These are phyloP conservation scores for Pseudocercospora macadamiae DNA, from an alignment of 2,329 filamentous ascomycete species.

Conservation along the genomic window DNA sequence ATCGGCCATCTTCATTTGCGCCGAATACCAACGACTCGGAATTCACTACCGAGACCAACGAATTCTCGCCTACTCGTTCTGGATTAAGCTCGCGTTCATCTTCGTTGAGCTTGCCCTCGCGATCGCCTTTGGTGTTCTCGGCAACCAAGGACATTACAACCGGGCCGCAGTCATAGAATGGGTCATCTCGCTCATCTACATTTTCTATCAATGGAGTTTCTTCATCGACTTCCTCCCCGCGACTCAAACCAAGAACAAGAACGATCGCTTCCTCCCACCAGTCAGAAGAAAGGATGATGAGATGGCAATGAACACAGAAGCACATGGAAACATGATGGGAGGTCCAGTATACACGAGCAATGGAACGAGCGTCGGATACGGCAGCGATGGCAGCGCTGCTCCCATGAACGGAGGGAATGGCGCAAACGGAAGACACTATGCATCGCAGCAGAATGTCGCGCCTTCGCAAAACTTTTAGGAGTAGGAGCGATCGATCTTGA, in stretches of 20 bases:
- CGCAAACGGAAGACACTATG: conserved; percentile 1
- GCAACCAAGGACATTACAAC: conserved; percentile 53
- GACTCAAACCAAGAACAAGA: conserved; percentile 60
- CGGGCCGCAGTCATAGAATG: conserved; percentile 78
- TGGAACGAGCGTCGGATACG: conserved; percentile 23
- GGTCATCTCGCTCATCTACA: conserved; percentile 80
- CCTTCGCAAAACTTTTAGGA: neutral
- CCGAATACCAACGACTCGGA: conserved; percentile 85
- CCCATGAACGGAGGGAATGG: neutral
- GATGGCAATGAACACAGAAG: conserved; percentile 34
- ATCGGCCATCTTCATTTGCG: conserved; percentile 84
- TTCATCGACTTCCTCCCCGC: conserved; percentile 84
- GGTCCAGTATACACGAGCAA: conserved; percentile 38
- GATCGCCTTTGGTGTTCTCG: conserved; percentile 67
- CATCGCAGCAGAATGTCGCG: neutral
- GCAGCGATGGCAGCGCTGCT: conserved; percentile 17
- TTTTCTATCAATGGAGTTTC: conserved; percentile 80
- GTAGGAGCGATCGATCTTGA: neutral
- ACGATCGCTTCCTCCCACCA: conserved; percentile 35
- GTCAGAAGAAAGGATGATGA: conserved; percentile 43
- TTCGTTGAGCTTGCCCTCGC: conserved; percentile 74
- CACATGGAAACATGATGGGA: conserved; percentile 32
- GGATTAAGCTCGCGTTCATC: conserved; percentile 84
- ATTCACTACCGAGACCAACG: conserved; percentile 75
- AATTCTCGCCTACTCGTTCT: conserved; percentile 78